A percentile compares a stretch with the other conserved stretches of the same genome.
These are phyloP conservation scores for Chrysochromulina tobinii DNA, from an alignment of 78 protist species.

Conservation along the genomic window DNA sequence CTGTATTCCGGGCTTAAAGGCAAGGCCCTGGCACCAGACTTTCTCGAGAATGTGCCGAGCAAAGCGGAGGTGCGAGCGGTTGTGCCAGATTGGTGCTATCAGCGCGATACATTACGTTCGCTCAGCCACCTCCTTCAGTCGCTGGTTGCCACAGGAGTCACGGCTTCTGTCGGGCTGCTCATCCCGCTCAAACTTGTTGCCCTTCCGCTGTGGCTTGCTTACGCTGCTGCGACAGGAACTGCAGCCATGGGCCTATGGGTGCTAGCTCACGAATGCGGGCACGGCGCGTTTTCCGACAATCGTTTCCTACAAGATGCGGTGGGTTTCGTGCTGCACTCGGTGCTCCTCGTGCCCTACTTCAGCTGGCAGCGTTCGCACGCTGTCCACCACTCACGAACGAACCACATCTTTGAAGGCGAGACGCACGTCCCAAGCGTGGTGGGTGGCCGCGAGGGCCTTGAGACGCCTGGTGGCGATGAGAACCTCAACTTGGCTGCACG, in stretches of 20 bases:
- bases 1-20: background rate
- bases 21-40: background rate
- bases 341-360: constrained; percentile 55
- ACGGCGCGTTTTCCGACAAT: constrained; percentile 54
- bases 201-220: constrained; percentile 26
- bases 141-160: background rate
- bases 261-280: constrained; percentile 65
- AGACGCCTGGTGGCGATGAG: background rate
- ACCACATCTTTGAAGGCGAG: constrained; percentile 53
- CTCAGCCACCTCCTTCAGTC: background rate
- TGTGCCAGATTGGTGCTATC: background rate
- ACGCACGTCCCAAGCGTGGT: constrained; percentile 45
- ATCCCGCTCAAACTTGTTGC: background rate
- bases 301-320: constrained; percentile 38
- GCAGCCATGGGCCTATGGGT: constrained; percentile 44
- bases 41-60: background rate
- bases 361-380: constrained; percentile 59
- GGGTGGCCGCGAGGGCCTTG: background rate
- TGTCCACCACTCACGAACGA: constrained; percentile 44
- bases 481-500: background rate
- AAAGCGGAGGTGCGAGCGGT: background rate
- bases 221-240: constrained; percentile 34
- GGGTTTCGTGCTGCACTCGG: constrained; percentile 55
- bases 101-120: background rate
- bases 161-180: background rate